Evolutionary conservation across 2,329 filamentous ascomycete species (phyloP), one percentile per base, ranked within the genome.

Genomic region (Rosellinia necatrix): DNA sequence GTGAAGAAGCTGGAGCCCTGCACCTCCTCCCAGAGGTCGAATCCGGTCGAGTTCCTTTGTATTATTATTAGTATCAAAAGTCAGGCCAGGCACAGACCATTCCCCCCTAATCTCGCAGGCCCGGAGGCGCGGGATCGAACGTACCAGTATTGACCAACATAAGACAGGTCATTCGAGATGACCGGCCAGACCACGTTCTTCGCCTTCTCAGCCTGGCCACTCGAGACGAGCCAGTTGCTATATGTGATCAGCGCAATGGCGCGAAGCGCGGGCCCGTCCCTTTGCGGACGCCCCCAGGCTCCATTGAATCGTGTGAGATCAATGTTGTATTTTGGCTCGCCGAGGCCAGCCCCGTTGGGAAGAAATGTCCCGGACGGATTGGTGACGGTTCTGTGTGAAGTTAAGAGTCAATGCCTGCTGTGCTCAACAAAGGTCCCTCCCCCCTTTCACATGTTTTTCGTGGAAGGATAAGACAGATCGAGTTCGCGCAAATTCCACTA

Each of bases 1-100:
- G 83, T 84, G 69, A 85, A 86, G 74, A 84, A 85, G 3, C 80
- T 83, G 0, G 78, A 78, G 22, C 81, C 80, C 17, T 75, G 73
- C 15, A 84, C 76, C 64, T 86, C 83, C 64, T 86, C 83, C 83
- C 83, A 86, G 2, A 86, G 72, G 63, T 86, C 83, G 60, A 81
- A 86, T 4, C 78, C 79, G 3, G 79, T 79, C 49, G 78, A 73
- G 58, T 81, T 83, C 68, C 68, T 70, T 30, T 75, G n/a, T n/a
- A n/a, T n/a, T n/a, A n/a, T n/a, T n/a, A n/a, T n/a, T n/a, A n/a
- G n/a, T n/a, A n/a, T n/a, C n/a, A n/a, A n/a, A n/a, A 10, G 6
- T 32, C 32, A 10, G 17, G 34, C 51, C 41, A 55, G 51, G 10
- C 21, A 40, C 9, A 12, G 48, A 21, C 3, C 5, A 21, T 30